Evolutionary conservation across 441 rosid genomes (phyloP).

Genomic region (Biscutella laevigata): DNA sequence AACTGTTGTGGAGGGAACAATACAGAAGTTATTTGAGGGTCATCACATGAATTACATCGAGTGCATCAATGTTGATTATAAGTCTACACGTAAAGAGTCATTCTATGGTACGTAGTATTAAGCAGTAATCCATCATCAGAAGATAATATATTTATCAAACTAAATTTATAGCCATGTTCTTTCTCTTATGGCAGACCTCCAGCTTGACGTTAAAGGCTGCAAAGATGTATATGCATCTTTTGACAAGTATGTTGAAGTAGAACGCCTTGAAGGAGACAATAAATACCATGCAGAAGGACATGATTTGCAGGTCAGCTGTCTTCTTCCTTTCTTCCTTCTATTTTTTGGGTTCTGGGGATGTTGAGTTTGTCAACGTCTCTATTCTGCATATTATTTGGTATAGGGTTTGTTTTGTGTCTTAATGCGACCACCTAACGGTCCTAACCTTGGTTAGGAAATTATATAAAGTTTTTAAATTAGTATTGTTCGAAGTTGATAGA

Average conservation of each 20-base stretch:
- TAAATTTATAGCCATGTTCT: conserved; percentile 8
- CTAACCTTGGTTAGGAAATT: no score
- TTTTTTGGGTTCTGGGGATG: conserved; percentile 1
- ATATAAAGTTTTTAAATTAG: neutral
- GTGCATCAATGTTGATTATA: conserved; percentile 89
- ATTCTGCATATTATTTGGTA: neutral
- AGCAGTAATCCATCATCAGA: neutral
- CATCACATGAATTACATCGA: conserved; percentile 89
- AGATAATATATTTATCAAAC: conserved; percentile 6
- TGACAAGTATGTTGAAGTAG: conserved; percentile 96
- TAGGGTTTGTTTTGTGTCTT: neutral
- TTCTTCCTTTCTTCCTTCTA: conserved; percentile 12
- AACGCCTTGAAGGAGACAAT: conserved; percentile 93
- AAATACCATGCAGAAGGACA: conserved; percentile 86
- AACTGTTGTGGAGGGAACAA: conserved; percentile 93
- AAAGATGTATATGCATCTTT: conserved; percentile 92
- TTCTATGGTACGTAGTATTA: conserved; percentile 55
- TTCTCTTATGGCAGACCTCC: conserved; percentile 60
- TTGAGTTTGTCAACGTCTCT: conserved; percentile 1
- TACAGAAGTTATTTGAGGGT: conserved; percentile 85
- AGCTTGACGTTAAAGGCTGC: conserved; percentile 98
- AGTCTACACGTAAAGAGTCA: conserved; percentile 86
- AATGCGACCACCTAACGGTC: no score
- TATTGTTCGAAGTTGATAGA: neutral
- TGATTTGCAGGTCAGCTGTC: conserved; percentile 72